A percentile compares a stretch with the other conserved stretches of the same genome.
These are phyloP conservation scores for Thraustochytrium striatum DNA, from an alignment of 352 stramenopile species.

Conservation along the genomic window DNA sequence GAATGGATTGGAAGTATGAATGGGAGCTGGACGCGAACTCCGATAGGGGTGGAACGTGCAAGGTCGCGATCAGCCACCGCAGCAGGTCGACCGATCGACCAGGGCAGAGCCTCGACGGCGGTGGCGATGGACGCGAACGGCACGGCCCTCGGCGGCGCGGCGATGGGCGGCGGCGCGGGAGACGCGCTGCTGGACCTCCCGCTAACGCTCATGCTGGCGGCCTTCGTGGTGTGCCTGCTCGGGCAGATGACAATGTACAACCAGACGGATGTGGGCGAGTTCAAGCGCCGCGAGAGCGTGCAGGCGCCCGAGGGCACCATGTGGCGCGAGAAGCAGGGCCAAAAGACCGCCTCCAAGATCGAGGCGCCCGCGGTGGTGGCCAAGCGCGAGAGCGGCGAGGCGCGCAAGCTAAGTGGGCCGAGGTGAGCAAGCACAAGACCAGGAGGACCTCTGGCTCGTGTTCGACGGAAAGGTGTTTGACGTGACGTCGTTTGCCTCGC, in stretches of 20 bases:
- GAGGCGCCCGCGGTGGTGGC: neutral
- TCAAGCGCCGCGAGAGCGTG: neutral
- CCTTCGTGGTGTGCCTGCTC: constrained; percentile 1
- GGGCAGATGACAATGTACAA: constrained; percentile 35
- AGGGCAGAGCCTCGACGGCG: no score
- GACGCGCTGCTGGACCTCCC: neutral
- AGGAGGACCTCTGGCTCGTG: constrained; percentile 54
- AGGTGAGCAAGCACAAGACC: constrained; percentile 52
- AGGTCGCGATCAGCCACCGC: no score
- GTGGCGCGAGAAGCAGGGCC: constrained; percentile 25
- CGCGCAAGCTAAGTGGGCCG: constrained; percentile 15
- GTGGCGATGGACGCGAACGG: no score
- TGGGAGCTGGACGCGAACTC: no score
- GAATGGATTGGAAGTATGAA: no score
- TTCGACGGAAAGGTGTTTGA: constrained; percentile 62
- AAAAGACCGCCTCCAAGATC: neutral
- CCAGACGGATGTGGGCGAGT: neutral
- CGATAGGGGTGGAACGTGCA: no score
- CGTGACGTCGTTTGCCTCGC: constrained; percentile 57
- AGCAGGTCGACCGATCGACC: no score
- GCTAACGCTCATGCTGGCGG: neutral
- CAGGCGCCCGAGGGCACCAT: constrained; percentile 5
- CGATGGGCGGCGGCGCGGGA: no score
- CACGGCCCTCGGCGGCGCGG: no score
- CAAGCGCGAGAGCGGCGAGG: constrained; percentile 7